A percentile compares a stretch with the other conserved stretches of the same genome.
Evolutionary conservation across 306 rosid genomes (phyloP).

Genomic region (Rubus idaeus): DNA sequence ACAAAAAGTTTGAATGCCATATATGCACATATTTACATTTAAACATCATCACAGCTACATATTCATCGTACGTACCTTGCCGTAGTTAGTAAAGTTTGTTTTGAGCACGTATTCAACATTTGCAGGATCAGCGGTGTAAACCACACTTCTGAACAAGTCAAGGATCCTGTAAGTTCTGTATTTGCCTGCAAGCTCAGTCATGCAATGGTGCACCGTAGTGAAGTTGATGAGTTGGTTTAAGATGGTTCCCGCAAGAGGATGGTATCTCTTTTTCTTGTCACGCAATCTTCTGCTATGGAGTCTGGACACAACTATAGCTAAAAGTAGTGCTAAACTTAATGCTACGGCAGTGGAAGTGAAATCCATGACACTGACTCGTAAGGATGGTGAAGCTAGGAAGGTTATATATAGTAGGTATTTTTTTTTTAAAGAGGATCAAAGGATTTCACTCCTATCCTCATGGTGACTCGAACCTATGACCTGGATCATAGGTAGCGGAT

Average conservation of each 20-base stretch:
- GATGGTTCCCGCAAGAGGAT: constrained; percentile 24
- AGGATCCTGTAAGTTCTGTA: constrained; percentile 16
- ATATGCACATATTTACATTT: too few species aligned
- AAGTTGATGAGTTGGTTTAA: constrained; percentile 16
- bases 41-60: too few species aligned
- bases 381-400: not conserved
- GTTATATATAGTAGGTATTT: too few species aligned
- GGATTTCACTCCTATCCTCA: too few species aligned
- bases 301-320: not conserved
- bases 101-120: constrained; percentile 35
- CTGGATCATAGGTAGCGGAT: too few species aligned
- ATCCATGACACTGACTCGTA: not conserved
- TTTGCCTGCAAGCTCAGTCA: constrained; percentile 23
- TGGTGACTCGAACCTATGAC: too few species aligned
- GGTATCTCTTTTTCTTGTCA: constrained; percentile 14
- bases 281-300: not conserved
- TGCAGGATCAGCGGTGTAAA: constrained; percentile 33
- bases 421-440: too few species aligned
- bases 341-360: not conserved
- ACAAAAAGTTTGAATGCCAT: too few species aligned
- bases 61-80: constrained; percentile 21
- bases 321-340: not conserved
- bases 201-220: constrained; percentile 22
- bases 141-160: constrained; percentile 10
- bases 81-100: constrained; percentile 30